Evolutionary conservation across 345 rosid genomes (phyloP), one percentile per base, ranked within the genome.

Genomic region (Brassica juncea): DNA sequence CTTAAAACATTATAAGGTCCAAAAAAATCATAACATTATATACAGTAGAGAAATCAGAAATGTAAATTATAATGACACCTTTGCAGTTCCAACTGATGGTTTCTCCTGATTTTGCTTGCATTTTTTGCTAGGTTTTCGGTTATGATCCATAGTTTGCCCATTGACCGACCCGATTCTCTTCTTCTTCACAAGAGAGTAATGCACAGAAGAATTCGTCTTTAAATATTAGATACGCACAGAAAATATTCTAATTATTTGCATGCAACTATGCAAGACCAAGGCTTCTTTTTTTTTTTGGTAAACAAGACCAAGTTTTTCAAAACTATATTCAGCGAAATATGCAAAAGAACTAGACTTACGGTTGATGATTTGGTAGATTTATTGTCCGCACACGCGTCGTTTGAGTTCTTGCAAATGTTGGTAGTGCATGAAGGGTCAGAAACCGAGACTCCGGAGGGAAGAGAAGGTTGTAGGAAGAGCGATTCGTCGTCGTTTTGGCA

Each of bases 91-190:
- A 3, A 60, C 71, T 7, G 91, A 84, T 23, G 85, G 31, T 76
- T 86, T 81, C 66, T 81, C 90, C 30, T 86, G 81, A 77, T 79
- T 89, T 7, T 77, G 77, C 70, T 86, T 88, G 65, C 77, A 77
- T 83, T 81, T 92, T 63, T 87, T 90, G 11, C 49, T 75, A 7
- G 73, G 72, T 84, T 84, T 88, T 11, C 73, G 84, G 54, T 62
- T 82, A 39, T 73, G 58, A 61, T 59, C 81, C 32, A 75, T 75
- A 9, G 66, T 67, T 63, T 62, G 32, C 74, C 68, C 86, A 64
- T 25, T 79, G 39, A 58, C 62, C 11, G 80, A 70, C 55, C 85
- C 87, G 57, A 75, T 81, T 79, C 89, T 77, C 84, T 85, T 92
- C 78, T 78, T 84, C 97, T 89, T 70, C 80, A 77, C 9, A 65